phyloP scores from a whole-genome alignment of 257 asterid species.

The Datura wrightii region DNA sequence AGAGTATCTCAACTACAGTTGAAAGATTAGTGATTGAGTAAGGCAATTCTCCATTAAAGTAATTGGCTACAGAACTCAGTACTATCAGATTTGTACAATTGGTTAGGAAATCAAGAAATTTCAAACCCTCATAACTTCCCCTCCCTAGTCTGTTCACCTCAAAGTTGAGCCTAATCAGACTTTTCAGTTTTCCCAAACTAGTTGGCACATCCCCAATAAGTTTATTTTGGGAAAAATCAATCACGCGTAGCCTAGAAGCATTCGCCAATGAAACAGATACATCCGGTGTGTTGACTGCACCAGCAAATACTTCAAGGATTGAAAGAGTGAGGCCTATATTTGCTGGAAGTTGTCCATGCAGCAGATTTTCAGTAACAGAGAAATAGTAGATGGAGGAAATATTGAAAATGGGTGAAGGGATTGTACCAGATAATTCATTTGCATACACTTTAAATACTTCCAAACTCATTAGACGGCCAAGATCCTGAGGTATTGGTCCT shows the following conservation, averaged over 20 bases:
- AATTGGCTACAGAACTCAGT: slow-evolving; percentile 31
- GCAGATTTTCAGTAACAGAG: slow-evolving; percentile 22
- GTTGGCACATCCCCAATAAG: slow-evolving; percentile 33
- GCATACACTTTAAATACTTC: not conserved
- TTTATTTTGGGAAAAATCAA: slow-evolving; percentile 36
- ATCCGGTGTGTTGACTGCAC: slow-evolving; percentile 34
- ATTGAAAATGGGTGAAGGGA: slow-evolving; percentile 34
- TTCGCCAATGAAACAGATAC: slow-evolving; percentile 42
- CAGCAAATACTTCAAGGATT: slow-evolving; percentile 30
- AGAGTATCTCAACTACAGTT: slow-evolving; percentile 4
- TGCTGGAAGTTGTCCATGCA: slow-evolving; percentile 35
- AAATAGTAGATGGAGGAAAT: slow-evolving; percentile 29
- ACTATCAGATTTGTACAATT: slow-evolving; percentile 38
- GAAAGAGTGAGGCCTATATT: slow-evolving; percentile 38
- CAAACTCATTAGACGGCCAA: slow-evolving; percentile 27
- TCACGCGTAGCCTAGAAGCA: slow-evolving; percentile 31
- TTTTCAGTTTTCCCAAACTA: slow-evolving; percentile 29
- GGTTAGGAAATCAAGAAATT: slow-evolving; percentile 32
- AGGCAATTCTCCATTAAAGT: slow-evolving; percentile 32
- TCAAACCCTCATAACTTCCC: slow-evolving; percentile 22
- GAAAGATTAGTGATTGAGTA: slow-evolving; percentile 38
- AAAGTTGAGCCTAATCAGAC: slow-evolving; percentile 27
- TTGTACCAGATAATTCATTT: slow-evolving; percentile 33
- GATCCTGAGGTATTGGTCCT: slow-evolving; percentile 34
- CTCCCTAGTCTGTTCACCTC: slow-evolving; percentile 34